Conservation (phyloP, 257 asterid genomes). For the Mentha longifolia region DNA sequence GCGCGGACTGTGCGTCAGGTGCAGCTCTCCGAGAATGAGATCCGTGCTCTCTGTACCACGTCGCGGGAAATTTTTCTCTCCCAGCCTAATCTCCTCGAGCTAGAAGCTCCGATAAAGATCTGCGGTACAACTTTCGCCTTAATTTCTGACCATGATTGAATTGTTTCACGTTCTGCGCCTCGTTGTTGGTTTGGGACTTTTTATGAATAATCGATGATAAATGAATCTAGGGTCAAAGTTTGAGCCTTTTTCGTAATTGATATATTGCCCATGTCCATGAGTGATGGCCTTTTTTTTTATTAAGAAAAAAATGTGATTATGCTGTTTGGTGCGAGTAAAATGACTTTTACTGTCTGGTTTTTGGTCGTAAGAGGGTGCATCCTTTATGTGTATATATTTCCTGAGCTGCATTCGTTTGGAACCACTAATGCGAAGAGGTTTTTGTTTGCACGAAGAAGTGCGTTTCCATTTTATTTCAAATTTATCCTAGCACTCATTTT, state of each 20-base stretch:
- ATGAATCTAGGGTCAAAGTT: slow-evolving; percentile 27
- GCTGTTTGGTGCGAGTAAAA: slow-evolving; percentile 7
- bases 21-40: slow-evolving; percentile 80
- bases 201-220: not conserved
- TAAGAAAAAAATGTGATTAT: not conserved
- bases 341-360: not conserved
- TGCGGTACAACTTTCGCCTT: slow-evolving; percentile 50
- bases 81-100: slow-evolving; percentile 85
- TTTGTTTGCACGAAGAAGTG: not conserved
- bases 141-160: not conserved
- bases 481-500: not conserved
- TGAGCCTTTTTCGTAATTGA: slow-evolving; percentile 7
- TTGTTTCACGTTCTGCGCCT: not conserved
- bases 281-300: not conserved
- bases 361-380: not conserved
- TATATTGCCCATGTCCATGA: not conserved
- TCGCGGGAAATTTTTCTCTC: slow-evolving; percentile 76
- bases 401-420: slow-evolving; percentile 3
- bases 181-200: not conserved
- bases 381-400: not conserved
- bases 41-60: slow-evolving; percentile 69
- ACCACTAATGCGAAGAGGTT: not conserved
- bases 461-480: slow-evolving; percentile 11
- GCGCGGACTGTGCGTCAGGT: slow-evolving; percentile 77
- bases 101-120: slow-evolving; percentile 87